Evolutionary conservation across 2,329 filamentous ascomycete genomes (phyloP).

Genomic region (Amylocarpus encephaloides): DNA sequence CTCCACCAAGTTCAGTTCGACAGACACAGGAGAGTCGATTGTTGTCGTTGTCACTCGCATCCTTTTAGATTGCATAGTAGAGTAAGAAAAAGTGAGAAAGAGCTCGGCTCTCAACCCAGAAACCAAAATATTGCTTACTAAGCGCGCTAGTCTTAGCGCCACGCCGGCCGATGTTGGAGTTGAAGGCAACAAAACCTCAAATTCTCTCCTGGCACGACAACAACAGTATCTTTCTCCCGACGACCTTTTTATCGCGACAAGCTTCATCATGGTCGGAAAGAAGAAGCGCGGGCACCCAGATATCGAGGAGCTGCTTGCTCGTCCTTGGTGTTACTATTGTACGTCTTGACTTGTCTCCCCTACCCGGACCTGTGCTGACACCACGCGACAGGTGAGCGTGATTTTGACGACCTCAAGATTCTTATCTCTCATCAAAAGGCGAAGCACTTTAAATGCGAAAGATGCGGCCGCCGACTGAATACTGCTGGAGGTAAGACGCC

Average conservation of each 20-base stretch:
- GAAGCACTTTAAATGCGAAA: slow-evolving; percentile 98
- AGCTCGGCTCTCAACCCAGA: too few relatives aligned
- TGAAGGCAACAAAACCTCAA: background rate
- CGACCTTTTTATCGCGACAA: background rate
- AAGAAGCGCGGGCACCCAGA: slow-evolving; percentile 84
- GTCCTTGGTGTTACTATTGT: slow-evolving; percentile 99
- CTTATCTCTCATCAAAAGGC: slow-evolving; percentile 96
- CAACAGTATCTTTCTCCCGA: background rate
- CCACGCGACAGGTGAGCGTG: slow-evolving; percentile 63
- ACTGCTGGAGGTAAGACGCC: slow-evolving; percentile 75
- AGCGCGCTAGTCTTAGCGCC: too few relatives aligned
- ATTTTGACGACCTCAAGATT: slow-evolving; percentile 96
- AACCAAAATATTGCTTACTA: background rate
- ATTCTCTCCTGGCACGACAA: slow-evolving; percentile 2
- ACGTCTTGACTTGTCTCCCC: slow-evolving; percentile 21
- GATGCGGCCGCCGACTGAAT: slow-evolving; percentile 81
- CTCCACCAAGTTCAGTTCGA: too few relatives aligned
- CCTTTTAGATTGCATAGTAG: too few relatives aligned
- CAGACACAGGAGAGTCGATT: too few relatives aligned
- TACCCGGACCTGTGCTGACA: slow-evolving; percentile 18
- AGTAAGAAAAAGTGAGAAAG: too few relatives aligned
- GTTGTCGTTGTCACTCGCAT: too few relatives aligned
- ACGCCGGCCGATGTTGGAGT: too few relatives aligned
- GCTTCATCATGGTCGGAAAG: slow-evolving; percentile 62
- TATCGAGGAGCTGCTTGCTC: slow-evolving; percentile 78